Percentiles rank a stretch among this genome's conserved stretches.
These are phyloP conservation scores for Orbilia quercus DNA, from an alignment of 2,329 filamentous ascomycete species.

Conservation along the genomic window DNA sequence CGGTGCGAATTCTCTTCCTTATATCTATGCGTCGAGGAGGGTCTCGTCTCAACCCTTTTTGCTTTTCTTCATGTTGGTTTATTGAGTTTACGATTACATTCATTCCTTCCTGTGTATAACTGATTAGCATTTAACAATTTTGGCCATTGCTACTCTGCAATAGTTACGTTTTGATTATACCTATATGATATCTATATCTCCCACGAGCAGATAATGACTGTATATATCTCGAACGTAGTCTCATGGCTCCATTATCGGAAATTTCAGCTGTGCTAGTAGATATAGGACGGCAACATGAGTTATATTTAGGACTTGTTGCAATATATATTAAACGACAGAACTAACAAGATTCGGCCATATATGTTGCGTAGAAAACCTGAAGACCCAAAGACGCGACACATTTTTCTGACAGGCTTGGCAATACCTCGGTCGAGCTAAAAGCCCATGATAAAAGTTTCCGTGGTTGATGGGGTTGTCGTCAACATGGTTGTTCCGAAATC, in stretches of 20 bases:
- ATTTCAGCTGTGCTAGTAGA: too few relatives aligned
- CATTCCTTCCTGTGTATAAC: conserved; percentile 24
- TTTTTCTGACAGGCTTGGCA: background rate
- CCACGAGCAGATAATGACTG: too few relatives aligned
- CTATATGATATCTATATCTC: too few relatives aligned
- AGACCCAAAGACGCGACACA: background rate
- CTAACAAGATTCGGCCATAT: too few relatives aligned
- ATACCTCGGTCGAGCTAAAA: background rate
- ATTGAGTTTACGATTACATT: conserved; percentile 1
- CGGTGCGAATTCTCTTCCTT: background rate
- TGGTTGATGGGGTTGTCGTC: background rate
- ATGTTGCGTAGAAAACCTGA: too few relatives aligned
- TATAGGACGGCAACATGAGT: too few relatives aligned
- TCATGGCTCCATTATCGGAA: too few relatives aligned
- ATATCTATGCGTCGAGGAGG: background rate
- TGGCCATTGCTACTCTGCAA: background rate
- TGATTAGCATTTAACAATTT: background rate
- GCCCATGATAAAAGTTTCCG: background rate
- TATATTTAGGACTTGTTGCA: too few relatives aligned
- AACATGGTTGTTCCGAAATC: background rate
- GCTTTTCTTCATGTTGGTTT: background rate
- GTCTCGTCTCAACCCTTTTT: too few relatives aligned
- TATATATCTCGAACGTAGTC: too few relatives aligned
- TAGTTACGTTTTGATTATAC: conserved; percentile 1
- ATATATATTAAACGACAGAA: too few relatives aligned